Base-by-base conservation (phyloP, 257 asterid genomes). In the Nicotiana undulata region DNA sequence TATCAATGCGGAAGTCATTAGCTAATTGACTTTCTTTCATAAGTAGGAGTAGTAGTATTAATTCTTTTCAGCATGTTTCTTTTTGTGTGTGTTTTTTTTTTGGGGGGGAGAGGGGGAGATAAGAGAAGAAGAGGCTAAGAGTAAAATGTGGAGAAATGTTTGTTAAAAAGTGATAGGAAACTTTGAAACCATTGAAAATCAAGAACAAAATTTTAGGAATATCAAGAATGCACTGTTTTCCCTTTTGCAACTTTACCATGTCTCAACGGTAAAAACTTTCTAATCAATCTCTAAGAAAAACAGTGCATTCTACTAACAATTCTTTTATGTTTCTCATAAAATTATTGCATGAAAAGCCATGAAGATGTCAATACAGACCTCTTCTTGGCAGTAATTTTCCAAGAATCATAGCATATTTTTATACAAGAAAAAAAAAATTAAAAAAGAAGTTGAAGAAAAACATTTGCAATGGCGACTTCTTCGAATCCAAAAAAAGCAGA, bases 401-500 rank as follows among this genome's bases (percentile, higher is more conserved):
- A 70, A 20, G 1, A 70, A 22, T 20, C 11, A 31, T 65, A 65
- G 70, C 22, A 28, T 61, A 61, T 17, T 12, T 0, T 1, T 1
- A n/a, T 15, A 52, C 13, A 26, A 63, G 4, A 58, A 40, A 4
- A 17, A 11, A 64, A 29, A 8, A 58, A 3, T 29, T 75, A 6
- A 26, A 24, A n/a, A 6, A 24, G 0, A 9, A 0, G 0, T 4
- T 6, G 32, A 53, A 18, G 12, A 3, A 58, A 7, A 32, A 4
- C 34, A 29, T 44, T 37, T 49, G 22, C 59, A 65, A 87, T 88
- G 91, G 86, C 89, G 0, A 76, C 91, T 56, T 86, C 95, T 55
- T 29, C 91, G 8, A 81, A 83, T 34, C 80, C 86, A 65, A 85
- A 32, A 64, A 83, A 77, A 26, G 80, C 86, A 16, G 90, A 83